Evolutionary conservation across 441 rosid genomes (phyloP).

Genomic region (Flueggea neowawraea): DNA sequence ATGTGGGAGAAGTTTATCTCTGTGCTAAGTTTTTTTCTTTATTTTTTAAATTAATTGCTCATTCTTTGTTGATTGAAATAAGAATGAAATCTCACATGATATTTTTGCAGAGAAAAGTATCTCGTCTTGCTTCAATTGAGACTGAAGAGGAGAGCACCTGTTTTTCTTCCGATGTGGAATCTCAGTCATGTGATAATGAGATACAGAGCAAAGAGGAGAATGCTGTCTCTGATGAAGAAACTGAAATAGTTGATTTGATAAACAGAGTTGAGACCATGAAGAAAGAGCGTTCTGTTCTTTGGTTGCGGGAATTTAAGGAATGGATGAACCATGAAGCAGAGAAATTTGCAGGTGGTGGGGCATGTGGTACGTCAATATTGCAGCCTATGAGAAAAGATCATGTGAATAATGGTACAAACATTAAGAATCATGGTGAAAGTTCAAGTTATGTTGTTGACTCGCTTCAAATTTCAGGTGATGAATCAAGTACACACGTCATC

Average conservation of each 20-base stretch:
- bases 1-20: not conserved
- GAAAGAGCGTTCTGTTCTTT: slow-evolving; percentile 77
- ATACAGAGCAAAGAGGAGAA: slow-evolving; percentile 62
- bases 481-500: slow-evolving; percentile 31
- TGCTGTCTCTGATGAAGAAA: slow-evolving; percentile 63
- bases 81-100: not conserved
- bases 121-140: slow-evolving; percentile 83
- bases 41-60: not conserved
- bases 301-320: slow-evolving; percentile 91
- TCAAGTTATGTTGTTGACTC: slow-evolving; percentile 41
- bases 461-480: slow-evolving; percentile 57
- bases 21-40: not conserved
- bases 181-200: slow-evolving; percentile 61
- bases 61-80: not conserved
- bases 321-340: slow-evolving; percentile 84
- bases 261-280: slow-evolving; percentile 79
- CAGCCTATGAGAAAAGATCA: slow-evolving; percentile 36
- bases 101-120: slow-evolving; percentile 57
- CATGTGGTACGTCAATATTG: slow-evolving; percentile 18
- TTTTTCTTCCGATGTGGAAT: slow-evolving; percentile 69
- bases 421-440: slow-evolving; percentile 47
- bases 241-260: slow-evolving; percentile 78
- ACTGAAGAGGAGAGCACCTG: slow-evolving; percentile 60
- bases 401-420: slow-evolving; percentile 27
- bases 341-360: slow-evolving; percentile 36